Evolutionary conservation across 306 rosid species (phyloP), one percentile per base, ranked within the genome.

Genomic region (Castanospermum australe): DNA sequence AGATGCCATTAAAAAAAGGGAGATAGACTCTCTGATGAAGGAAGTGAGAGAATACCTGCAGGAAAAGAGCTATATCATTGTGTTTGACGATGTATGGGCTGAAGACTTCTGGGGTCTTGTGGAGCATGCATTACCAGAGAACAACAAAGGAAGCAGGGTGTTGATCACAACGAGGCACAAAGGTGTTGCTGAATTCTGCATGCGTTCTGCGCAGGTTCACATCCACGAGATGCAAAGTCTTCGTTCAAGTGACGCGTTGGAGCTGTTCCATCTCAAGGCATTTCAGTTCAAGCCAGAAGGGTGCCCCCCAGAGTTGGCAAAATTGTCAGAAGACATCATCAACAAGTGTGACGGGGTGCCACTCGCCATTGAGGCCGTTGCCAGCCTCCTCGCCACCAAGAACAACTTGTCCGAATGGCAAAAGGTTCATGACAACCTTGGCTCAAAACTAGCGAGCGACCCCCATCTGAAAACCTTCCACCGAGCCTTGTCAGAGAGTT

Each of bases 291-390:
- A n/a, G n/a, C 5, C 13, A 1, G 30, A 73, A 30, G 44, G 48
- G 5, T 75, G 79, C 14, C 79, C 79, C 0, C 2, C 10, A 28
- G 71, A 44, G 5, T 20, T 60, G 24, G 10, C 9, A 38, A 33
- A 5, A 45, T 32, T 61, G 17, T 75, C 61, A 0, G 11, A 11
- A 9, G 71, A 30, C 2, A 44, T 75, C 18, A 36, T 61, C 11
- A 18, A 8, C 2, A 75, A 60, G 22, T 75, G 79, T 32, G 61
- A 61, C n/a, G 79, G 79, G 24, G 30, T 75, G 9, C 71, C 79
- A n/a, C 79, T 75, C 10, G 79, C 79, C 12, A 59, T 59, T 61
- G 61, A 44, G 13, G 47, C 71, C 10, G 42, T 45, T 4, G 71
- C 59, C 5, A 36, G 71, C 13, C 61, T 75, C 21, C 9, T 75